phyloP scores from a whole-genome alignment of 805 yeast species.

The Pichia nanzhaoensis region DNA sequence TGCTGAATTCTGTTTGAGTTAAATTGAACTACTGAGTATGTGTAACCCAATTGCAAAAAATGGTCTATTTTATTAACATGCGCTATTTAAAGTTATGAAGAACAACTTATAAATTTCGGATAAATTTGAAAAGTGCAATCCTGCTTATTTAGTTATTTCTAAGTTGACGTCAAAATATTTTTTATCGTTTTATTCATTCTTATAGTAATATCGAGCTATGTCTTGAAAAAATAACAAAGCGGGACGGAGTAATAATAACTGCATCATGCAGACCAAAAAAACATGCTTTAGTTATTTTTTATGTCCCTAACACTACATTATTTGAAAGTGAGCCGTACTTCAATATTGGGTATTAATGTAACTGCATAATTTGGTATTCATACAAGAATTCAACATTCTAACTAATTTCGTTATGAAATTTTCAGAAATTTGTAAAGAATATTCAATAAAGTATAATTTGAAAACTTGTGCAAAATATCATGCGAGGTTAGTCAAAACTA shows the following conservation, averaged over 20 bases:
- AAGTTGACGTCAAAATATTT: constrained; percentile 28
- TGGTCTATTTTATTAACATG: constrained; percentile 26
- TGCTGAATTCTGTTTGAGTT: constrained; percentile 24
- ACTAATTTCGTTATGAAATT: constrained; percentile 35
- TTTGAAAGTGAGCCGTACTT: constrained; percentile 32
- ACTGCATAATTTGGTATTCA: constrained; percentile 34
- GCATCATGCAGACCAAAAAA: constrained; percentile 28
- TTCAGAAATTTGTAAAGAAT: constrained; percentile 13
- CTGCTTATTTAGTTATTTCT: constrained; percentile 25
- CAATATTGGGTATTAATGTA: constrained; percentile 40
- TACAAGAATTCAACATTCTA: constrained; percentile 46
- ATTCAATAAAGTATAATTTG: constrained; percentile 9
- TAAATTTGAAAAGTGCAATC: constrained; percentile 12
- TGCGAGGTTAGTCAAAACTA: constrained; percentile 1
- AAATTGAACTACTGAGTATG: constrained; percentile 26
- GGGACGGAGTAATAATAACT: constrained; percentile 21
- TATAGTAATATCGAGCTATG: constrained; percentile 32
- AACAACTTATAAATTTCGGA: constrained; percentile 17
- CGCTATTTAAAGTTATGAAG: constrained; percentile 17
- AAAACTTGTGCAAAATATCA: constrained; percentile 1
- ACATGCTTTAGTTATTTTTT: constrained; percentile 38
- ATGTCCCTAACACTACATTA: constrained; percentile 39
- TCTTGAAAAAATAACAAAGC: constrained; percentile 17
- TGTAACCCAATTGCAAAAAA: constrained; percentile 27
- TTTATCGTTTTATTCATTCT: constrained; percentile 28